Evolutionary conservation across 108 stramenopile genomes (phyloP).

Genomic region (Cyclostephanos invisitatus): DNA sequence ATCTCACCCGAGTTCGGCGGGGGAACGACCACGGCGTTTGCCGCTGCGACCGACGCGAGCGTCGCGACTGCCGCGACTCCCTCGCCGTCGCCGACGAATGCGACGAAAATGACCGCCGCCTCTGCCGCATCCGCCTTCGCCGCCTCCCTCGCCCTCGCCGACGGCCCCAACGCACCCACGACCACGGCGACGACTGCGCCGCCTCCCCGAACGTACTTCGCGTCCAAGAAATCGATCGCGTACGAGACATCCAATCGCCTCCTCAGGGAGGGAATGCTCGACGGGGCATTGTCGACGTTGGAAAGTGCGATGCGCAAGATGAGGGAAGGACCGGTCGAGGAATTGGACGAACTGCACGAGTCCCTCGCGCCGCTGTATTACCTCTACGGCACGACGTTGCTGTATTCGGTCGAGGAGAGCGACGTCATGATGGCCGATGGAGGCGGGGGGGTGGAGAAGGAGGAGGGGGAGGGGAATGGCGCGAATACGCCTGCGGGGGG

Average conservation of each 20-base stretch:
- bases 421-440: conserved; percentile 39
- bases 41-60: too few species aligned
- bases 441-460: not conserved
- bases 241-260: conserved; percentile 58
- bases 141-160: not conserved
- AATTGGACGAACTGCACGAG: conserved; percentile 51
- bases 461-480: not conserved
- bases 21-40: too few species aligned
- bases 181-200: not conserved
- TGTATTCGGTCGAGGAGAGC: conserved; percentile 84
- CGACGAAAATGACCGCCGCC: too few species aligned
- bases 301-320: conserved; percentile 26
- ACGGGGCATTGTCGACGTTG: conserved; percentile 54
- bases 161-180: not conserved
- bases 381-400: conserved; percentile 83
- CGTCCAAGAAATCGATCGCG: conserved; percentile 7
- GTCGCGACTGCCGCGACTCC: too few species aligned
- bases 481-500: not conserved
- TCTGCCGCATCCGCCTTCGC: not conserved
- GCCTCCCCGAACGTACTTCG: not conserved
- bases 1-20: too few species aligned
- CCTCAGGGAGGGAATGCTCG: conserved; percentile 58
- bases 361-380: conserved; percentile 83
- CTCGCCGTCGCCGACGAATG: too few species aligned
- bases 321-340: not conserved